Evolutionary conservation across 1,139 yeast species (phyloP), one percentile per base, ranked within the genome.

Genomic region (Scheffersomyces quercinus): DNA sequence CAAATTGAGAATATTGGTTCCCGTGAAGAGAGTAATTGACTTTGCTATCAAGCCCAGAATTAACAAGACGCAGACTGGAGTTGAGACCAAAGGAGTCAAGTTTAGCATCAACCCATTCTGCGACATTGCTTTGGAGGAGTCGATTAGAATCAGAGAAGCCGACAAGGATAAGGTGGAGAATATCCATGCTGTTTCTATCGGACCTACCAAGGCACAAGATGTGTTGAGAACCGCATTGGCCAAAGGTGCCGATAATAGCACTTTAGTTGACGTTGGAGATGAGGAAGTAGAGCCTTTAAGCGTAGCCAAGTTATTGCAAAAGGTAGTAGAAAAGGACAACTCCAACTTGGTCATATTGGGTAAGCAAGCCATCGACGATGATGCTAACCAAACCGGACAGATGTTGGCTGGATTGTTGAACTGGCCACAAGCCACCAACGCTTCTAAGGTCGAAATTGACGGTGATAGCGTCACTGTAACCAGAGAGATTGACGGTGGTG

Each of bases 381-480:
- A 93, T 61, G 77, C 88, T 39, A 89, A 88, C 66, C 97, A 91
- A 67, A 91, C 97, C n/a, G 99, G 99, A 24, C 98, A 91, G 68
- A 88, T 93, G 82, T 79, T 93, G 46, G 98, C 97, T 2, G 98
- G 97, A 6, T 73, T 93, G 51, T 78, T 93, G 66, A 82, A 85
- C 59, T 93, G 99, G 99, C 96, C 98, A 13, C 99, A 93, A 68
- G 98, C 97, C 31, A 91, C 97, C 37, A 88, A 90, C 62, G 99
- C 98, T 7, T 85, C 96, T 40, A 87, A 89, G 66, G 95, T 93
- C 30, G 87, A 78, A 43, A 64, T 88, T 26, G 79, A 74, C 35
- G 82, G 80, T 28, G 83, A 79, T 41, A 65, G 68, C 42, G 85
- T 89, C 28, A 78, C 79, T 33, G 95, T 93, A 24, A 88, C 95